phyloP scores from a whole-genome alignment of 148 eudicot genomes.

The Dysphania ambrosioides region DNA sequence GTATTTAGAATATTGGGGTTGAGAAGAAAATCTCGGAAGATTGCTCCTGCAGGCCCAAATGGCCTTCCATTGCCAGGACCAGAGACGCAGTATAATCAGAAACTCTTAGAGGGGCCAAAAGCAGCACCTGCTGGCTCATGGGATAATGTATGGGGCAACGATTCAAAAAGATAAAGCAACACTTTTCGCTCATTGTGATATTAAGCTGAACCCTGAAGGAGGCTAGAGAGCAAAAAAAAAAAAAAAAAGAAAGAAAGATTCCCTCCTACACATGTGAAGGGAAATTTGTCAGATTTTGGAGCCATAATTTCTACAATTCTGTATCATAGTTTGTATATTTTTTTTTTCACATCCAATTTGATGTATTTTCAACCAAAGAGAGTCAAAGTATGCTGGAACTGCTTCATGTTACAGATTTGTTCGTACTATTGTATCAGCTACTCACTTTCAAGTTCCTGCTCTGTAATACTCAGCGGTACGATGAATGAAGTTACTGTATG shows the following conservation, averaged over 20 bases:
- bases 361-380: slow-evolving; percentile 5
- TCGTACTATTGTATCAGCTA: not conserved
- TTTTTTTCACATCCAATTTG: not conserved
- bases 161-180: slow-evolving; percentile 25
- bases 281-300: not conserved
- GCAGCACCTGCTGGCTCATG: slow-evolving; percentile 58
- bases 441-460: not conserved
- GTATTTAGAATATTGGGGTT: slow-evolving; percentile 73
- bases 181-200: not conserved
- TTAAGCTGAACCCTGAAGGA: slow-evolving; percentile 8
- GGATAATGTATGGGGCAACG: slow-evolving; percentile 78
- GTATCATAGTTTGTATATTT: slow-evolving; percentile 7
- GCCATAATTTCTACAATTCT: slow-evolving; percentile 2
- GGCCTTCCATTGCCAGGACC: slow-evolving; percentile 55
- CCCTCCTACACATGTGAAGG: slow-evolving; percentile 12
- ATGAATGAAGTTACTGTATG: not conserved
- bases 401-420: not conserved
- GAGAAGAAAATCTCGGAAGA: slow-evolving; percentile 51
- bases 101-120: slow-evolving; percentile 60
- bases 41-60: slow-evolving; percentile 52
- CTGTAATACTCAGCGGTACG: not conserved
- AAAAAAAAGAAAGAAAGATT: too few relatives aligned
- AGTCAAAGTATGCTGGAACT: not conserved
- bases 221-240: slow-evolving; percentile 9
- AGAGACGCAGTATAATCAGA: slow-evolving; percentile 36